Percentiles rank a stretch among this genome's conserved stretches.
phyloP scores from a whole-genome alignment of 805 yeast genomes.

The Debaryomyces prosopidis region DNA sequence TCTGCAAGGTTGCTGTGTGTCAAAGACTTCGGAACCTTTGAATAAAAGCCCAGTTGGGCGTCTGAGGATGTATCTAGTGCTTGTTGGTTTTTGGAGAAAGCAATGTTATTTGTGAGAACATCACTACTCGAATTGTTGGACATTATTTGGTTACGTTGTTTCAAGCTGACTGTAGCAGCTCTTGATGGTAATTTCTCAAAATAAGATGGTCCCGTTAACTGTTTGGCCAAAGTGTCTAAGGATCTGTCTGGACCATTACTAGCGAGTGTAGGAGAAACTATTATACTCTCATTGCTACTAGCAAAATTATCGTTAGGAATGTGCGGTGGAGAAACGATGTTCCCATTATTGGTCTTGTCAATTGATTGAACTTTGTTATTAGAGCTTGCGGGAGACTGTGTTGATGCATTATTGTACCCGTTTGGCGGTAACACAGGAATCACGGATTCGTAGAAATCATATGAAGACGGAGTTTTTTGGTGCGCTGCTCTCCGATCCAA shows the following conservation, averaged over 20 bases:
- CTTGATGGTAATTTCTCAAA: constrained; percentile 41
- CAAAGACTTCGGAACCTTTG: background rate
- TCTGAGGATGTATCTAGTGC: background rate
- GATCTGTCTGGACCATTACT: constrained; percentile 13
- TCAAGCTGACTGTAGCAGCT: constrained; percentile 23
- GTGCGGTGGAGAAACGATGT: constrained; percentile 5
- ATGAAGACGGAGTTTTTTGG: constrained; percentile 26
- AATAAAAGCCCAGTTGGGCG: background rate
- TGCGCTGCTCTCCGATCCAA: constrained; percentile 4
- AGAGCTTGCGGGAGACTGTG: constrained; percentile 5
- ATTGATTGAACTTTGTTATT: constrained; percentile 1
- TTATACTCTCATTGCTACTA: constrained; percentile 2
- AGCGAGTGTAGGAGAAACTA: background rate
- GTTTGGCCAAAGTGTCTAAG: constrained; percentile 41
- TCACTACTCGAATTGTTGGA: constrained; percentile 29
- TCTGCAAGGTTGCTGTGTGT: background rate
- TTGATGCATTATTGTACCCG: background rate
- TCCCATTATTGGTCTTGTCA: background rate
- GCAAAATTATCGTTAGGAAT: constrained; percentile 1
- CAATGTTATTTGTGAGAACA: constrained; percentile 9
- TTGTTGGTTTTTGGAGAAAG: background rate
- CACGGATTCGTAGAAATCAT: constrained; percentile 43
- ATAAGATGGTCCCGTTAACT: constrained; percentile 32
- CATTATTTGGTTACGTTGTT: constrained; percentile 10
- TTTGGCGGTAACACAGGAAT: constrained; percentile 36